Conservation (phyloP, 805 yeast species). For the Wickerhamiella domercqiae region DNA sequence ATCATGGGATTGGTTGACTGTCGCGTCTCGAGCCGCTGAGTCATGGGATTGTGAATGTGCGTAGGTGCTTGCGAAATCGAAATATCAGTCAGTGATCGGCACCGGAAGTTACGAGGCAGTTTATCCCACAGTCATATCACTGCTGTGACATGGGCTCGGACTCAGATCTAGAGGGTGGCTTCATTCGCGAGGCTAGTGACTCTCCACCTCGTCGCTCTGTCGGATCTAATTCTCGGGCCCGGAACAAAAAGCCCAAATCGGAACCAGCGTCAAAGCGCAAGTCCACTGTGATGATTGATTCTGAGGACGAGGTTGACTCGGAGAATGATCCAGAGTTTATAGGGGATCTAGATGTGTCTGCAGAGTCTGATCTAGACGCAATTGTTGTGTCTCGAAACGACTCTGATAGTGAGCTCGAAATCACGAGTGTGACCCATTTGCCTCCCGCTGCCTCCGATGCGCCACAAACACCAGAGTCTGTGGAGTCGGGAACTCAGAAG, state of each 20-base stretch:
- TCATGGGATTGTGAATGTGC: not conserved
- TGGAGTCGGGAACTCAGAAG: too few species aligned
- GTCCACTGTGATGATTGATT: not conserved
- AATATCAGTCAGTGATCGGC: not conserved
- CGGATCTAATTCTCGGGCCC: too few species aligned
- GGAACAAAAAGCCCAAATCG: not conserved
- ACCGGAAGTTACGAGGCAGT: too few species aligned
- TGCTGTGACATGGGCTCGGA: too few species aligned
- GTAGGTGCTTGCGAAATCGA: not conserved
- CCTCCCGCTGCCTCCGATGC: too few species aligned
- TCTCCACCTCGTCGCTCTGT: too few species aligned
- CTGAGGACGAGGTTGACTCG: not conserved
- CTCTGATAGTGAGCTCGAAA: slow-evolving; percentile 1
- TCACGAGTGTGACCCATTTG: too few species aligned
- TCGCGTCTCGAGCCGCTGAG: slow-evolving; percentile 1
- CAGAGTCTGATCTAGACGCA: not conserved
- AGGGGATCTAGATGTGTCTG: not conserved
- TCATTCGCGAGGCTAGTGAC: slow-evolving; percentile 4
- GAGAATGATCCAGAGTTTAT: too few species aligned
- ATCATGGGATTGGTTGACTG: slow-evolving; percentile 1
- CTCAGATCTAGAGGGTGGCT: slow-evolving; percentile 6
- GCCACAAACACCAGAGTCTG: too few species aligned
- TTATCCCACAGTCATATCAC: too few species aligned
- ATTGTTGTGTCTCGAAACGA: not conserved
- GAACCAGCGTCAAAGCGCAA: not conserved